Evolutionary conservation across 1,284 basidiomycete species (phyloP), one percentile per base, ranked within the genome.

Genomic region (Sphagnurus paluster): DNA sequence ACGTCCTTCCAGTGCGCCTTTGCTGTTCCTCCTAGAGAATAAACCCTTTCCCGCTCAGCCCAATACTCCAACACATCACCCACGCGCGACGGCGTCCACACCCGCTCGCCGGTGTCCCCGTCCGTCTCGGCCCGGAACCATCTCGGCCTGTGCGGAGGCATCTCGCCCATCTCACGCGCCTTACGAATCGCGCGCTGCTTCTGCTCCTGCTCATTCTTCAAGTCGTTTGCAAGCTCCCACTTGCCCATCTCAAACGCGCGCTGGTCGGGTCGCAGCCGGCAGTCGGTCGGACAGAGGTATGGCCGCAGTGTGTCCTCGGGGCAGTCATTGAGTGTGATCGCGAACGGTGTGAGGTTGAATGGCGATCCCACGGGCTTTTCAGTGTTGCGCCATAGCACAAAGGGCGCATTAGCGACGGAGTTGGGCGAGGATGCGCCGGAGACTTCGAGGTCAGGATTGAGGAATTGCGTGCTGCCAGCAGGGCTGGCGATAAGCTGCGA

Each of bases 311-410:
- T 78, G 14, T 82, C 77, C 35, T 72, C 68, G 2, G 89, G 82
- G 56, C 88, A 85, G 62, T 93, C 82, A 61, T 96, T 96, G 44
- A 98, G 74, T 2, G 93, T 93, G 54, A 98, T 82, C 3, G 96
- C 94, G 63, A 90, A 99, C 0, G 94, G 94, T 0, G 95, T 97
- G 21, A 99, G 78, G 68, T 98, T 98, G 76, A 97, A 97, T 0
- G 93, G 94, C 28, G 87, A 71, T 10, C 69, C 83, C 1, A 72
- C 62, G 0, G 85, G 84, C 65, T 96, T 97, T 47, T 84, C 81
- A 25, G 91, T 93, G 71, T 98, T 98, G 51, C 90, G 79, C 96
- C 96, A 99, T 3, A 99, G 79, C 8, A 94, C 75, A 50, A 93
- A 76, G 61, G 87, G 89, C 59, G 90, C 82, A 17, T 75, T 73